Evolutionary conservation across 2,329 filamentous ascomycete species (phyloP).

Genomic region (Penicillium sp.): DNA sequence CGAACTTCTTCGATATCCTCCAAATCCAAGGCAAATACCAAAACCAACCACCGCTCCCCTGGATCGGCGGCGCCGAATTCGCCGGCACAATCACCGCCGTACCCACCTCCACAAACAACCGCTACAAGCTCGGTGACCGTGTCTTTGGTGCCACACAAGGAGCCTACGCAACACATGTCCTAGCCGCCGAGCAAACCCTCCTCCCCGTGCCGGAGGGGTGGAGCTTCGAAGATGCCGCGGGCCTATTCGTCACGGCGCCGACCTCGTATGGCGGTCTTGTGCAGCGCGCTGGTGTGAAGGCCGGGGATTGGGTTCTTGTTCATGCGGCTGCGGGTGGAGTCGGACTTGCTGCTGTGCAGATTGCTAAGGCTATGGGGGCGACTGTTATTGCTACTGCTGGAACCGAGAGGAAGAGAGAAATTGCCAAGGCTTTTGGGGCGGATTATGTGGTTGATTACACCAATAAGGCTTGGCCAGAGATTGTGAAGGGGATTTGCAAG

Average conservation of each 20-base stretch:
- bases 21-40: constrained; percentile 97
- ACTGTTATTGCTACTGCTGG: constrained; percentile 92
- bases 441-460: constrained; percentile 80
- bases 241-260: constrained; percentile 86
- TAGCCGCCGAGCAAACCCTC: constrained; percentile 64
- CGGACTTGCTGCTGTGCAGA: constrained; percentile 84
- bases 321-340: constrained; percentile 93
- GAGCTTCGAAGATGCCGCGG: constrained; percentile 80
- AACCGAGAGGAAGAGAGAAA: constrained; percentile 71
- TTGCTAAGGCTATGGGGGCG: constrained; percentile 88
- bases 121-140: constrained; percentile 72
- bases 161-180: constrained; percentile 75
- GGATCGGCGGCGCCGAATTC: constrained; percentile 85
- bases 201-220: constrained; percentile 75
- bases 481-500: constrained; percentile 67
- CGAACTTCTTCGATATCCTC: constrained; percentile 96
- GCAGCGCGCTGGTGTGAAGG: constrained; percentile 69
- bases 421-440: constrained; percentile 77
- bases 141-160: constrained; percentile 88
- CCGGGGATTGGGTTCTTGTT: constrained; percentile 81
- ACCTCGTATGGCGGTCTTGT: constrained; percentile 86
- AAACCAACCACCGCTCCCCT: constrained; percentile 81
- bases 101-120: constrained; percentile 54
- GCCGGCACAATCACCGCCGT: constrained; percentile 70
- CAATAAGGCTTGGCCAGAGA: constrained; percentile 64